phyloP scores from a whole-genome alignment of 2,329 filamentous ascomycete species.

The Sclerotinia glacialis region DNA sequence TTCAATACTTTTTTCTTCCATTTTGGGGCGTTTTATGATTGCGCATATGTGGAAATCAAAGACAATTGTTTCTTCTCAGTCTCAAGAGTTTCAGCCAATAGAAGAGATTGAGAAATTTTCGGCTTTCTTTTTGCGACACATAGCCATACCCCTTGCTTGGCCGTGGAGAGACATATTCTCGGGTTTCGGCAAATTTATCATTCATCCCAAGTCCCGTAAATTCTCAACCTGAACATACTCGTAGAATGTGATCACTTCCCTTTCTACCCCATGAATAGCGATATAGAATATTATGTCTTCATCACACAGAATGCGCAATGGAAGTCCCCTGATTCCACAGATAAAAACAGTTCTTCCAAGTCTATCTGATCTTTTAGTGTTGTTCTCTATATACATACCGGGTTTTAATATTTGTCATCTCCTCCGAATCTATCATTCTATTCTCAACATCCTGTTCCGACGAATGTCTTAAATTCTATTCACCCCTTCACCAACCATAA shows the following conservation, averaged over 20 bases:
- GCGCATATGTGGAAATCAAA: conserved; percentile 10
- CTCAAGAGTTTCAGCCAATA: neutral
- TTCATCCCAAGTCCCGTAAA: too few relatives aligned
- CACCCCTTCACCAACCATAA: neutral
- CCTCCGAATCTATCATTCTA: neutral
- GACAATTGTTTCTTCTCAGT: neutral
- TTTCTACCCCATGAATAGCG: too few relatives aligned
- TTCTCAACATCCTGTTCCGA: neutral
- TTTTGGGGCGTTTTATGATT: neutral
- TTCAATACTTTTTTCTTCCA: neutral
- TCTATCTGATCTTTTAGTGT: neutral
- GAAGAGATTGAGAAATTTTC: neutral
- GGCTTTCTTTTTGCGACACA: neutral
- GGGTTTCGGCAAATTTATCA: too few relatives aligned
- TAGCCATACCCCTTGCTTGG: conserved; percentile 11
- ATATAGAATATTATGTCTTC: too few relatives aligned
- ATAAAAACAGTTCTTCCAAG: neutral
- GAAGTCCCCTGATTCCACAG: too few relatives aligned
- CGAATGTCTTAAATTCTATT: neutral
- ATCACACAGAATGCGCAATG: too few relatives aligned
- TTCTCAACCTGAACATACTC: too few relatives aligned
- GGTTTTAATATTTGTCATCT: neutral
- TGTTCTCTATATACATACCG: neutral
- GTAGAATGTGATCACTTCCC: too few relatives aligned
- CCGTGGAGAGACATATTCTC: neutral